Base-by-base conservation (phyloP, 2,329 filamentous ascomycete species). In the Sporothrix euskadiensis region DNA sequence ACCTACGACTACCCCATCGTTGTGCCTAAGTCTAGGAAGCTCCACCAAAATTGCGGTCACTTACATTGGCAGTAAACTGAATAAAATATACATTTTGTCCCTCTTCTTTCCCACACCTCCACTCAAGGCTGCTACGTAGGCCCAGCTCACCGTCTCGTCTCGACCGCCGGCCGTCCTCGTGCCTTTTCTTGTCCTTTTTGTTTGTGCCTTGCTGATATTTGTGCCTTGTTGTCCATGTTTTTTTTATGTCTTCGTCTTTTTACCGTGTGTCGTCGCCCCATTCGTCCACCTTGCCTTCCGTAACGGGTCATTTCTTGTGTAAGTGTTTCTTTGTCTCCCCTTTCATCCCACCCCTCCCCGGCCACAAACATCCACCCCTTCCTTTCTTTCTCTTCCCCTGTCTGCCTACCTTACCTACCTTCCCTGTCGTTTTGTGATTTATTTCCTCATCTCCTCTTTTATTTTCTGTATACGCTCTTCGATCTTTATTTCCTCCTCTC, bases 131-230 rank as follows among this genome's bases (percentile, higher is more conserved):
- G 54, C 71, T 68, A 68, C 72, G 26, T 65, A 72, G 57, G 69
- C 59, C 59, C 66, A 59, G 59, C 71, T 73, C 69, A 71, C 69
- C 74, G 71, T 71, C 74, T 71, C 73, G 59, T 54, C 47, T 26
- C 47, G 30, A 39, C 66, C 66, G 66, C 47, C 47, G 19, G 47
- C 66, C 66, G 66, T 41, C 57, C 41, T 49, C 57, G 49, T 59
- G 32, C 35, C 35, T 22, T 10, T 41, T 8, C 32, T 16, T 59
- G 6, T 41, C 30, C 39, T 19, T 22, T 32, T 65, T 73, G 44
- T 14, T 35, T 52, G 57, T 71, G 39, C 47, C 52, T 70, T 41
- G 30, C 22, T 41, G 16, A 39, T 30, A 10, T n/a, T n/a, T 57
- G 32, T 16, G 35, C 16, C 59, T 41, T 19, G 35, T 32, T 16